phyloP scores from a whole-genome alignment of 1,284 basidiomycete species.

The Pseudozyma tsukubaensis region DNA sequence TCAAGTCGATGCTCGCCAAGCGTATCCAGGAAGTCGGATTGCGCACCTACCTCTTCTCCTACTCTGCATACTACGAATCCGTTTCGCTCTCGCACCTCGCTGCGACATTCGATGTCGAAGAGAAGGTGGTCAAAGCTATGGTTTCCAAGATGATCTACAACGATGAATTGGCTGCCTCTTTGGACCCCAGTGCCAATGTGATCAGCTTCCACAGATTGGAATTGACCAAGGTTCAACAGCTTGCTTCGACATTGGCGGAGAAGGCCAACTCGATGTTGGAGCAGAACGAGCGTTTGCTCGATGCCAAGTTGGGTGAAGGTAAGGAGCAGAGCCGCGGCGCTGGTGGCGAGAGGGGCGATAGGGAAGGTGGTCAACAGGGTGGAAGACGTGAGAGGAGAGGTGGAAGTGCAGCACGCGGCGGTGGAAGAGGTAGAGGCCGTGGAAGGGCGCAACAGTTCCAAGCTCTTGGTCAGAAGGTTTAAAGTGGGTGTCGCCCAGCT shows the following conservation, averaged over 20 bases:
- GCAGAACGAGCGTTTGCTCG: conserved; percentile 93
- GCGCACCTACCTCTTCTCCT: conserved; percentile 97
- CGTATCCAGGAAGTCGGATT: conserved; percentile 98
- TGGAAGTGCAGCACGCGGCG: conserved; percentile 55
- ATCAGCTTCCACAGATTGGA: conserved; percentile 90
- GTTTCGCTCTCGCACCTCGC: conserved; percentile 88
- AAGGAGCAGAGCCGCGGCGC: conserved; percentile 45
- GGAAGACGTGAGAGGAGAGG: conserved; percentile 59
- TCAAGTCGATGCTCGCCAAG: conserved; percentile 94
- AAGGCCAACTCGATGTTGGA: conserved; percentile 89
- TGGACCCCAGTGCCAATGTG: conserved; percentile 87
- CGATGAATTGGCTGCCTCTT: conserved; percentile 90
- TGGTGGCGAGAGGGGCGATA: conserved; percentile 44
- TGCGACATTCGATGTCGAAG: conserved; percentile 84
- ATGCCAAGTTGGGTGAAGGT: conserved; percentile 80
- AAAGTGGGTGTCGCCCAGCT: background rate
- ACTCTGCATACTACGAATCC: conserved; percentile 91
- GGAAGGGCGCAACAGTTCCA: conserved; percentile 64
- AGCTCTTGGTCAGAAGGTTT: conserved; percentile 61
- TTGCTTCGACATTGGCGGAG: conserved; percentile 77
- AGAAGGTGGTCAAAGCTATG: conserved; percentile 85
- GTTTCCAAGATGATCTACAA: conserved; percentile 99
- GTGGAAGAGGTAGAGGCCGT: conserved; percentile 61
- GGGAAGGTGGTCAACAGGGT: conserved; percentile 49
- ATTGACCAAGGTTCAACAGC: conserved; percentile 72